Percentiles rank a stretch among this genome's conserved stretches.
phyloP scores from a whole-genome alignment of 2,329 filamentous ascomycete species.

The Trichoderma breve region DNA sequence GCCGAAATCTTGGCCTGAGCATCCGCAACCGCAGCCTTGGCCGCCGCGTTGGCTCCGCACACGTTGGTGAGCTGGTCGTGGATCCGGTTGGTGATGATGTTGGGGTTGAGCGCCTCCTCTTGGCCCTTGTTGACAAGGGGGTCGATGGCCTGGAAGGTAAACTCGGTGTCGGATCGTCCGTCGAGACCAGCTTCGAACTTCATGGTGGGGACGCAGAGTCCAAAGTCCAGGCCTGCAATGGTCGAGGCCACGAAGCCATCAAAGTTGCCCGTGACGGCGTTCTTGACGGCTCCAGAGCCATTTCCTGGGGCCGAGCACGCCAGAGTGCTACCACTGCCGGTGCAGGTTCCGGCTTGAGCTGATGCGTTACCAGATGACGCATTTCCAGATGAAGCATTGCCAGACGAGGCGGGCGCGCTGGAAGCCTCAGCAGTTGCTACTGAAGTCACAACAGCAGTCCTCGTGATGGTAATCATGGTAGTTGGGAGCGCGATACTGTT shows the following conservation, averaged over 20 bases:
- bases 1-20: conserved; percentile 1
- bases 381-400: neutral
- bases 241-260: neutral
- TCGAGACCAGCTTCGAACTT: conserved; percentile 9
- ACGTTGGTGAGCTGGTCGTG: conserved; percentile 12
- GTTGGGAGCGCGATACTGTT: neutral
- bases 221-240: conserved; percentile 2
- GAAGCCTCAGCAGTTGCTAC: neutral
- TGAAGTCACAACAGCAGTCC: neutral
- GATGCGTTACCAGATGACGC: neutral
- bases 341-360: neutral
- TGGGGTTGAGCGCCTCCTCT: conserved; percentile 7
- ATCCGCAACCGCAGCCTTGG: conserved; percentile 1
- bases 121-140: conserved; percentile 13
- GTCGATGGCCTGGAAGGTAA: conserved; percentile 6
- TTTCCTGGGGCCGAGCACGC: neutral
- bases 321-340: neutral
- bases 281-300: neutral
- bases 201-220: conserved; percentile 5
- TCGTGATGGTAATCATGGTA: conserved; percentile 1
- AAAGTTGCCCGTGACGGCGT: conserved; percentile 12
- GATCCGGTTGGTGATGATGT: conserved; percentile 13
- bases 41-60: conserved; percentile 10
- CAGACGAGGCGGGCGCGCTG: neutral
- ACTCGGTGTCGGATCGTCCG: conserved; percentile 1